Evolutionary conservation across 352 stramenopile genomes (phyloP).

Genomic region (Phytophthora sp.): DNA sequence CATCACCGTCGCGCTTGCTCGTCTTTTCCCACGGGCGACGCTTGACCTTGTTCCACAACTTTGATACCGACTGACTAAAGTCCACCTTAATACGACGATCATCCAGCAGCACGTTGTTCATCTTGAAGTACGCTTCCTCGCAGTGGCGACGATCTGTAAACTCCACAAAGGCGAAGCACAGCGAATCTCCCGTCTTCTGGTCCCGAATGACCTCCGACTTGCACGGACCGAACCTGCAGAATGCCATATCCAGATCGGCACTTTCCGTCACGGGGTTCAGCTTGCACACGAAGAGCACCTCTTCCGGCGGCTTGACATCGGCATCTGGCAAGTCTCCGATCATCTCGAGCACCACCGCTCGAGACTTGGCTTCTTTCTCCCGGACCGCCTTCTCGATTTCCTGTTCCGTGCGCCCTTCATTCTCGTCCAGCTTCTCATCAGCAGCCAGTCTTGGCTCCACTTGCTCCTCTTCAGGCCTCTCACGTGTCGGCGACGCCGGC

Average conservation of each 20-base stretch:
- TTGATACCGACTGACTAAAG: slow-evolving; percentile 98
- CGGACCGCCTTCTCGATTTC: slow-evolving; percentile 90
- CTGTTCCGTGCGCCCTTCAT: slow-evolving; percentile 79
- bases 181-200: slow-evolving; percentile 95
- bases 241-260: slow-evolving; percentile 95
- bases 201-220: slow-evolving; percentile 97
- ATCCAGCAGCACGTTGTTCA: slow-evolving; percentile 99
- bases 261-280: slow-evolving; percentile 95
- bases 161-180: slow-evolving; percentile 99
- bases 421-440: slow-evolving; percentile 86
- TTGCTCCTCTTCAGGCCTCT: slow-evolving; percentile 91
- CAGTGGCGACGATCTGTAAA: slow-evolving; percentile 95
- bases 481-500: slow-evolving; percentile 81
- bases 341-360: slow-evolving; percentile 98
- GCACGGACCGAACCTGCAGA: slow-evolving; percentile 90
- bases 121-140: slow-evolving; percentile 98
- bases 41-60: slow-evolving; percentile 95
- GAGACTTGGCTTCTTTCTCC: slow-evolving; percentile 94
- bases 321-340: slow-evolving; percentile 98
- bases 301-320: slow-evolving; percentile 97
- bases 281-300: slow-evolving; percentile 99
- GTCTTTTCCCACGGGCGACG: slow-evolving; percentile 67
- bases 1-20: slow-evolving; percentile 58
- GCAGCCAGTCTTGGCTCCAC: slow-evolving; percentile 91
- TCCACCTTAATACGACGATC: slow-evolving; percentile 96